Evolutionary conservation across 495 filamentous ascomycete genomes (phyloP).

Genomic region (Xylaria bambusicola): DNA sequence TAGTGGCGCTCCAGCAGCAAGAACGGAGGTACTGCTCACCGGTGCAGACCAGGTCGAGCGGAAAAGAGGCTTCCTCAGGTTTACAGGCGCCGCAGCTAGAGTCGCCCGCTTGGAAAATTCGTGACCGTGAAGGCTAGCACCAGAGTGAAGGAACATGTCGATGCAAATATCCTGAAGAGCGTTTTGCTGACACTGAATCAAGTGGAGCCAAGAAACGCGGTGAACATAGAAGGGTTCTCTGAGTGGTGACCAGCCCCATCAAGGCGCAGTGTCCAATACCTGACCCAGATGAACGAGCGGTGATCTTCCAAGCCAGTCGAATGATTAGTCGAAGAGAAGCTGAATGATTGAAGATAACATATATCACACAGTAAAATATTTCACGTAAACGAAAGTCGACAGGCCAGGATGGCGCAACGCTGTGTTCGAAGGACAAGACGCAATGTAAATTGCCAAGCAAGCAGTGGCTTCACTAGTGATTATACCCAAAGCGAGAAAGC

Average conservation of each 20-base stretch:
- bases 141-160: slow-evolving; percentile 52
- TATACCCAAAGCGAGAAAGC: slow-evolving; percentile 1
- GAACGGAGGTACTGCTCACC: slow-evolving; percentile 27
- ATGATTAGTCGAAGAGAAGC: neutral
- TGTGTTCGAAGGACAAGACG: neutral
- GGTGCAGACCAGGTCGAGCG: slow-evolving; percentile 42
- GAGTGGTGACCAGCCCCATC: neutral
- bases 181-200: neutral
- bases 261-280: neutral
- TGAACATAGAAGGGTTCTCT: neutral
- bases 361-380: neutral
- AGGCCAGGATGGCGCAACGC: neutral
- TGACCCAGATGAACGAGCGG: neutral
- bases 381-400: neutral
- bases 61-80: slow-evolving; percentile 46
- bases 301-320: neutral
- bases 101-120: slow-evolving; percentile 52
- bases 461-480: neutral
- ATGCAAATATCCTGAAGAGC: slow-evolving; percentile 18
- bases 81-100: slow-evolving; percentile 34
- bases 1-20: slow-evolving; percentile 1
- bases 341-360: neutral
- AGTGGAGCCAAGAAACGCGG: neutral
- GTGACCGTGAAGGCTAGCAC: slow-evolving; percentile 56
- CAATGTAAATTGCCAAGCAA: slow-evolving; percentile 2